These are phyloP conservation scores for Blastocladiella britannica DNA, from an alignment of 192 early-diverging fungal genomes.

Conservation along the genomic window DNA sequence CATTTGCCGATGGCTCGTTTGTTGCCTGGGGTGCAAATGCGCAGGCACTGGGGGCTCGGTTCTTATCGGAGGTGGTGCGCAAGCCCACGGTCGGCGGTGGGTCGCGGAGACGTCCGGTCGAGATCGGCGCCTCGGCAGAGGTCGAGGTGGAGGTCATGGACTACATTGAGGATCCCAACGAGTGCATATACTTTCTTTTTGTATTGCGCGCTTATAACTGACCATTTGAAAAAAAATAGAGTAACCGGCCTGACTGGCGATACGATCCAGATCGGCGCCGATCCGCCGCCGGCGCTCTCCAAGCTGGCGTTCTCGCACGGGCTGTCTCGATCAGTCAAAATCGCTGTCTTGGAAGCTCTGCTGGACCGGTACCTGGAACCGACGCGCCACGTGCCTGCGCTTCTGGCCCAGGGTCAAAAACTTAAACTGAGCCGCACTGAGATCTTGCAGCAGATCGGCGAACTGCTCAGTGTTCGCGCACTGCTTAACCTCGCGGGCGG, in stretches of 20 bases:
- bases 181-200: too few relatives aligned
- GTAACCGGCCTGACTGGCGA: conserved; percentile 21
- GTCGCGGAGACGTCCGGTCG: conserved; percentile 10
- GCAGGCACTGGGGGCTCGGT: conserved; percentile 9
- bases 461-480: conserved; percentile 24
- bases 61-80: conserved; percentile 17
- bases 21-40: conserved; percentile 32
- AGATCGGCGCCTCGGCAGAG: conserved; percentile 12
- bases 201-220: too few relatives aligned
- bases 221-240: conserved; percentile 5
- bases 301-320: conserved; percentile 37
- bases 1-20: conserved; percentile 29
- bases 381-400: conserved; percentile 20
- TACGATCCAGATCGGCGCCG: conserved; percentile 23
- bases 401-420: conserved; percentile 21
- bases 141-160: conserved; percentile 29
- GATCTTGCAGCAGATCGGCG: conserved; percentile 27
- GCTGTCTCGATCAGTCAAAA: conserved; percentile 28
- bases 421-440: conserved; percentile 19
- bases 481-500: conserved; percentile 22
- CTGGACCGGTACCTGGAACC: conserved; percentile 27
- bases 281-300: conserved; percentile 17
- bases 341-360: conserved; percentile 26
- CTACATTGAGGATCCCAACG: conserved; percentile 16
- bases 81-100: conserved; percentile 10